Evolutionary conservation across 139 green algal genomes (phyloP).

Genomic region (Chlamydomonas asymmetrica): DNA sequence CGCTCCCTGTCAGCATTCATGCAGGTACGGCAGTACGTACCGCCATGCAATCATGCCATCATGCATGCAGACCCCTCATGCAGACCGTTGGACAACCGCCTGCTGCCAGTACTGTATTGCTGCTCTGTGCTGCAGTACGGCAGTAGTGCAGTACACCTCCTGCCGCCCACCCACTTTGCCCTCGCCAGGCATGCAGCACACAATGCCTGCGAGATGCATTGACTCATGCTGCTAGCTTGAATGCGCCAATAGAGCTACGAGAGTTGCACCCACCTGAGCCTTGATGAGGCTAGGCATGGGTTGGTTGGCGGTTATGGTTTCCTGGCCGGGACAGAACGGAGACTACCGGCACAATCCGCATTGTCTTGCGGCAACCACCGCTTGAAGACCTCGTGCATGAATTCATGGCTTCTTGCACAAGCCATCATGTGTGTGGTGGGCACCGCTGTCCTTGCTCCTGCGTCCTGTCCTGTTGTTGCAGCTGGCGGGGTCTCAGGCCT

Average conservation of each 20-base stretch:
- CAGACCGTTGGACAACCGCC: no score
- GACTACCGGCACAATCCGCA: neutral
- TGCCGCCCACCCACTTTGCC: no score
- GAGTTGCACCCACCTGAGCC: no score
- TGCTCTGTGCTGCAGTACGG: no score
- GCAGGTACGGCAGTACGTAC: neutral
- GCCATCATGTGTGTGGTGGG: neutral
- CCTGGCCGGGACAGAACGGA: neutral
- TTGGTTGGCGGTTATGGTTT: neutral
- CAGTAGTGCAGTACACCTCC: no score
- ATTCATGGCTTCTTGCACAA: neutral
- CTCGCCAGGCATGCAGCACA: no score
- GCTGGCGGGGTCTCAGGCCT: slow-evolving; percentile 5
- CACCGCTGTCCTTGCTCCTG: neutral
- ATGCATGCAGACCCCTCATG: neutral
- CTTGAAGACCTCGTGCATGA: neutral
- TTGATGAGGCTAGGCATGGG: no score
- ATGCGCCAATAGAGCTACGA: neutral
- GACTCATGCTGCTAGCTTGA: neutral
- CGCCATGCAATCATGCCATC: neutral
- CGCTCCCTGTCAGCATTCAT: neutral
- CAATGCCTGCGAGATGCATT: no score
- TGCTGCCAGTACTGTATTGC: no score
- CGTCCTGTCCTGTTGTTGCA: neutral
- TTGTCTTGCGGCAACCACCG: slow-evolving; percentile 1